Conservation (phyloP, 2,329 filamentous ascomycete species). For the Pleoardoris graminearum region DNA sequence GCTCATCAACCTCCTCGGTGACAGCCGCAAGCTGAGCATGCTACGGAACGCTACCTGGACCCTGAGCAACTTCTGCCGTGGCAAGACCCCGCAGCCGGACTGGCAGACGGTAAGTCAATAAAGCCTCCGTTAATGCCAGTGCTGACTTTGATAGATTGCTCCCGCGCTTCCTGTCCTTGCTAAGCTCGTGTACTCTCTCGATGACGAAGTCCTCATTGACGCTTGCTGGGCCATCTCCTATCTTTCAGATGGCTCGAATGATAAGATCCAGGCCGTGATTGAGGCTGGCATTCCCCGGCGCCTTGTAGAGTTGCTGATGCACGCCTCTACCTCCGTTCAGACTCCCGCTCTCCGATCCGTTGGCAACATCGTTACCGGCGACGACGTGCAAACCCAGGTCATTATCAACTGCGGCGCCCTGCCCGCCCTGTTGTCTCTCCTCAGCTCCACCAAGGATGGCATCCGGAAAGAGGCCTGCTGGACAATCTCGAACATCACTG, state of each 20-base stretch:
- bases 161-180: conserved; percentile 92
- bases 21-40: conserved; percentile 99
- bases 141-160: conserved; percentile 67
- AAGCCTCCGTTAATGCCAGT: conserved; percentile 5
- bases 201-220: conserved; percentile 97
- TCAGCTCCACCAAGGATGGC: conserved; percentile 97
- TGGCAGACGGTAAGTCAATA: conserved; percentile 80
- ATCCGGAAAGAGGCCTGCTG: conserved; percentile 99
- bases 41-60: conserved; percentile 98
- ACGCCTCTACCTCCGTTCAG: conserved; percentile 96
- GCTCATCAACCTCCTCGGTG: conserved; percentile 83
- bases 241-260: conserved; percentile 94
- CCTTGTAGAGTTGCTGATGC: conserved; percentile 95
- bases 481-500: conserved; percentile 99
- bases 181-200: conserved; percentile 97
- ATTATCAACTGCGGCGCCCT: conserved; percentile 98
- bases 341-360: conserved; percentile 96
- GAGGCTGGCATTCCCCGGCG: conserved; percentile 96
- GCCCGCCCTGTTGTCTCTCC: conserved; percentile 85
- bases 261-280: conserved; percentile 99
- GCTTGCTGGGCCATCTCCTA: conserved; percentile 99
- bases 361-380: conserved; percentile 97
- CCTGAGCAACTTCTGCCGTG: conserved; percentile 98
- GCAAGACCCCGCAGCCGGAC: conserved; percentile 98
- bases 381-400: conserved; percentile 98